These are phyloP conservation scores for Mytilinidion resinicola DNA, from an alignment of 495 filamentous ascomycete genomes.

Conservation along the genomic window DNA sequence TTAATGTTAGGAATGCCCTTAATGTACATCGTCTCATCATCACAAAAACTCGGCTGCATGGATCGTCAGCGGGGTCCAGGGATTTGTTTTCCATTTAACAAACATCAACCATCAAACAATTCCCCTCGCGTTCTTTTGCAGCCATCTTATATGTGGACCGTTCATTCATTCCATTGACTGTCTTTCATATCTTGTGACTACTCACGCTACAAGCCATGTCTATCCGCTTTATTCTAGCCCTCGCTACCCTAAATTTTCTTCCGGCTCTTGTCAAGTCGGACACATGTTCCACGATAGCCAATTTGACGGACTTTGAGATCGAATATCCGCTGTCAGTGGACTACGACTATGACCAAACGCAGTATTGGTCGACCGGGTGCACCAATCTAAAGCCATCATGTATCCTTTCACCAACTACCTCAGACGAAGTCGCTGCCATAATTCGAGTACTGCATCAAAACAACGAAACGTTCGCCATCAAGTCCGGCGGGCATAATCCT, in stretches of 20 bases:
- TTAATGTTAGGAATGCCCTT: too few relatives aligned
- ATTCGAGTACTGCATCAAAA: conserved; percentile 9
- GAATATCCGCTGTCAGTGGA: not conserved
- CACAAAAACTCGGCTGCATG: too few relatives aligned
- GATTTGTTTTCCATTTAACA: too few relatives aligned
- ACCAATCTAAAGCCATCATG: conserved; percentile 18
- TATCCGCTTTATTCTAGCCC: not conserved
- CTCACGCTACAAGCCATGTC: too few relatives aligned
- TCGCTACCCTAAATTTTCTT: conserved; percentile 1
- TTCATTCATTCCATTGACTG: too few relatives aligned
- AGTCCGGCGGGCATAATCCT: conserved; percentile 20
- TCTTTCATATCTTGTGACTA: too few relatives aligned
- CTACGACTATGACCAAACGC: conserved; percentile 12
- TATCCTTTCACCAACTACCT: conserved; percentile 13
- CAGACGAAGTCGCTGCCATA: conserved; percentile 19
- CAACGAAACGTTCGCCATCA: conserved; percentile 20
- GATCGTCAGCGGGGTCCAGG: too few relatives aligned
- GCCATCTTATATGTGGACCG: too few relatives aligned
- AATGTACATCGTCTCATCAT: not conserved
- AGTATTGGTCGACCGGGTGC: conserved; percentile 21
- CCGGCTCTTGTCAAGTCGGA: not conserved
- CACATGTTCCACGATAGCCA: conserved; percentile 7
- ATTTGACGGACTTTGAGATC: conserved; percentile 6
- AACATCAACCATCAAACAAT: too few relatives aligned
- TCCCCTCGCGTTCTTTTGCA: too few relatives aligned